Evolutionary conservation across 2,329 filamentous ascomycete genomes (phyloP).

Genomic region (Cercospora sesami): DNA sequence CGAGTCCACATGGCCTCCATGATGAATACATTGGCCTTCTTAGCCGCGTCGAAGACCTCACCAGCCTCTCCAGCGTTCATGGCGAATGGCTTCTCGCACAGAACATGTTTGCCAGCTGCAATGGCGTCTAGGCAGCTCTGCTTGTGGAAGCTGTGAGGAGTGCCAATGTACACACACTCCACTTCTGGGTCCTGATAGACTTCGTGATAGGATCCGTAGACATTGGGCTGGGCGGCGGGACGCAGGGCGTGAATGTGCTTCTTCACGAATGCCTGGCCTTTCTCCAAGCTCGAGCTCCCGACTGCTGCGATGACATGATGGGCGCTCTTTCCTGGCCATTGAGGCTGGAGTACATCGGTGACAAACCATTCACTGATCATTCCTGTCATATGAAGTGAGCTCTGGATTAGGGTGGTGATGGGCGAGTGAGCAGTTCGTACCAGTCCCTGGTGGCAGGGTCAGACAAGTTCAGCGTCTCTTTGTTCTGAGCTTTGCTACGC

Average conservation of each 20-base stretch:
- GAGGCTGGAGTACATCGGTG: slow-evolving; percentile 43
- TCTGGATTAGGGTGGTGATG: neutral
- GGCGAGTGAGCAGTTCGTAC: neutral
- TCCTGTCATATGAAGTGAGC: slow-evolving; percentile 31
- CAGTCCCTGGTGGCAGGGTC: neutral
- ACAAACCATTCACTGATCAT: slow-evolving; percentile 52
- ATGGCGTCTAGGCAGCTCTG: slow-evolving; percentile 49
- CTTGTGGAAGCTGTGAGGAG: slow-evolving; percentile 49
- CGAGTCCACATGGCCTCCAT: slow-evolving; percentile 53
- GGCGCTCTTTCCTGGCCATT: slow-evolving; percentile 41
- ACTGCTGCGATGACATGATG: slow-evolving; percentile 25
- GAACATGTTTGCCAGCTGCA: slow-evolving; percentile 45
- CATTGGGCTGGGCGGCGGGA: slow-evolving; percentile 30
- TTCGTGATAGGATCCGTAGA: slow-evolving; percentile 46
- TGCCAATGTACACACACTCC: slow-evolving; percentile 52
- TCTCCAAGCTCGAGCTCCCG: slow-evolving; percentile 24
- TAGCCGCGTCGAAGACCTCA: slow-evolving; percentile 45
- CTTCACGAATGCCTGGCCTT: slow-evolving; percentile 22
- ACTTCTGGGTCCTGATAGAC: slow-evolving; percentile 46
- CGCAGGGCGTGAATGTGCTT: slow-evolving; percentile 17
- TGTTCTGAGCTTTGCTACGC: neutral
- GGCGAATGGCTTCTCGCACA: slow-evolving; percentile 52
- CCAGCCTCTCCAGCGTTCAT: slow-evolving; percentile 45
- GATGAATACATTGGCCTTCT: slow-evolving; percentile 45
- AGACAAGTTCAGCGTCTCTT: neutral